phyloP scores from a whole-genome alignment of 148 eudicot species.

The Silene latifolia region DNA sequence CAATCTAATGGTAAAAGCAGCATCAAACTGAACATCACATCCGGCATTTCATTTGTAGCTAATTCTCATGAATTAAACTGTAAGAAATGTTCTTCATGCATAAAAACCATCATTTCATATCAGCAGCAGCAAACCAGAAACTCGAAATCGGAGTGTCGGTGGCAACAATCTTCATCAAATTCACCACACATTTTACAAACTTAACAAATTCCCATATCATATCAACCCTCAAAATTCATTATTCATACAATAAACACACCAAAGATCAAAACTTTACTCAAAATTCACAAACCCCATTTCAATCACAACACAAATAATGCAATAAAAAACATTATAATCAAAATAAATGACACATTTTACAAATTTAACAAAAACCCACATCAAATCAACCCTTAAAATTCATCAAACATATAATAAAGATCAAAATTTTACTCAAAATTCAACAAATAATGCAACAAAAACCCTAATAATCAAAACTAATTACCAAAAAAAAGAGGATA shows the following conservation, averaged over 20 bases:
- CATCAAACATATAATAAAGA: not conserved
- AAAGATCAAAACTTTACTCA: conserved; percentile 5
- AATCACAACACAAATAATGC: not conserved
- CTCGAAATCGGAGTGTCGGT: conserved; percentile 22
- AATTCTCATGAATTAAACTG: not conserved
- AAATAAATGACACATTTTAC: not conserved
- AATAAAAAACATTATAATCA: not conserved
- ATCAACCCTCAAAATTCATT: not conserved
- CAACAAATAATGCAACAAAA: not conserved
- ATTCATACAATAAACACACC: not conserved
- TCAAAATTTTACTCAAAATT: not conserved
- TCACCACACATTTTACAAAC: not conserved
- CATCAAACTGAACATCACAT: not conserved
- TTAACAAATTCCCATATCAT: conserved; percentile 17
- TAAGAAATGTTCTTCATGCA: not conserved
- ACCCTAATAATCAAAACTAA: not conserved
- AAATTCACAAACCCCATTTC: conserved; percentile 1
- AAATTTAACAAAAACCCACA: conserved; percentile 17
- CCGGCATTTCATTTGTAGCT: not conserved
- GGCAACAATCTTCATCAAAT: conserved; percentile 10
- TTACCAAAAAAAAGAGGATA: not conserved
- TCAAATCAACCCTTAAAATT: not conserved
- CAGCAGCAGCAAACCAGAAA: not conserved
- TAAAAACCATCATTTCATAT: not conserved
- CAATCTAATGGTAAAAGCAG: not conserved